Percentiles rank a stretch among this genome's conserved stretches.
phyloP scores from a whole-genome alignment of 2,329 filamentous ascomycete genomes.

The Coniella vitis region DNA sequence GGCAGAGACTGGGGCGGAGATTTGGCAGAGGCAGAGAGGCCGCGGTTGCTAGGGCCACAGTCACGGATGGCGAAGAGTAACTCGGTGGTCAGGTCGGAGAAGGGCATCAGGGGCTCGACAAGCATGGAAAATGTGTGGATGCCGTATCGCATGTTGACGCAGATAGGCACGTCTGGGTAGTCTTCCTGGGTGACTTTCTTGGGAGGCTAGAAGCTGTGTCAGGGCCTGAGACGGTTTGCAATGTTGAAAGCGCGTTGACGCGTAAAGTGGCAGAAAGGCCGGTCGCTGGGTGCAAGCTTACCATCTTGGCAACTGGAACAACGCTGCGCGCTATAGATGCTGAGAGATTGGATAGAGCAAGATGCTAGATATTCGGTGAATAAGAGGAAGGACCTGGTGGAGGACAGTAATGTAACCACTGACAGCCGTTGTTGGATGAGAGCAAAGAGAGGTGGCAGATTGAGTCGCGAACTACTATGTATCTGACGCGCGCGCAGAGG shows the following conservation, averaged over 20 bases:
- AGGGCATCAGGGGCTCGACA: slow-evolving; percentile 49
- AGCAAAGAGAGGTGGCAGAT: no score
- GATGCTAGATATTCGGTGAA: no score
- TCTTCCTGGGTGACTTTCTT: slow-evolving; percentile 18
- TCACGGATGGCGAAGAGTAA: slow-evolving; percentile 53
- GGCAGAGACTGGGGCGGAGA: slow-evolving; percentile 33
- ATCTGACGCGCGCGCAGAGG: no score
- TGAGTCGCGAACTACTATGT: no score
- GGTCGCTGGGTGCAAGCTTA: slow-evolving; percentile 3
- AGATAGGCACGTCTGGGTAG: slow-evolving; percentile 43
- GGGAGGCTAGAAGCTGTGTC: slow-evolving; percentile 6
- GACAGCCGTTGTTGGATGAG: no score
- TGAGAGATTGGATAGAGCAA: no score
- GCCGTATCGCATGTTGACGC: slow-evolving; percentile 67
- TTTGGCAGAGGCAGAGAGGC: slow-evolving; percentile 33
- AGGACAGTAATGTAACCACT: no score
- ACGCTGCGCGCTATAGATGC: neutral
- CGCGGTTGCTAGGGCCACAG: slow-evolving; percentile 40
- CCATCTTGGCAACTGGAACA: slow-evolving; percentile 14
- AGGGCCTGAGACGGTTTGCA: neutral
- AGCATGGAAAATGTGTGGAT: slow-evolving; percentile 65
- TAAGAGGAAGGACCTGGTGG: no score
- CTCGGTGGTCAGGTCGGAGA: slow-evolving; percentile 49
- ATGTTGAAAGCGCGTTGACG: neutral
- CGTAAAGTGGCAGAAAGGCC: neutral